A percentile compares a stretch with the other conserved stretches of the same genome.
Evolutionary conservation across 192 early-diverging fungal species (phyloP).

Genomic region (Podila minutissima): DNA sequence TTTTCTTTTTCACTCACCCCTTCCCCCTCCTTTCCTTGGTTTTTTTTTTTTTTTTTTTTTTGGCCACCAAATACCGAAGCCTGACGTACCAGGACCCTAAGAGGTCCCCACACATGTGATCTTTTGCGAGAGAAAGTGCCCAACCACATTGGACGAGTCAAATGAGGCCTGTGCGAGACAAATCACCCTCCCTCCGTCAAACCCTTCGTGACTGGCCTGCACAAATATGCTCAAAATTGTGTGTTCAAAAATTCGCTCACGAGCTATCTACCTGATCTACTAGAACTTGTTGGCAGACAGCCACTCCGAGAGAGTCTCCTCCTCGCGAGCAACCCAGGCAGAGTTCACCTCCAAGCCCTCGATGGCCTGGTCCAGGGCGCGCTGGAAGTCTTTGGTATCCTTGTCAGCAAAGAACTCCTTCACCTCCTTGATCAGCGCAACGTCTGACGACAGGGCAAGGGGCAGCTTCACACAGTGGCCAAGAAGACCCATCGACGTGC

Average conservation of each 20-base stretch:
- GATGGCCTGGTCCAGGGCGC: slow-evolving; percentile 78
- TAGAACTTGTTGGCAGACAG: slow-evolving; percentile 45
- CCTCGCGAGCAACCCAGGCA: slow-evolving; percentile 63
- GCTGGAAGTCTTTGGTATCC: slow-evolving; percentile 70
- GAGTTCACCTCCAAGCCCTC: slow-evolving; percentile 73
- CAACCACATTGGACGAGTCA: too few species aligned
- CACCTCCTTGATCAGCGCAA: slow-evolving; percentile 68
- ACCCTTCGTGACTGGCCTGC: neutral
- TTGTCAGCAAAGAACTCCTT: slow-evolving; percentile 73
- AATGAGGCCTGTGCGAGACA: neutral
- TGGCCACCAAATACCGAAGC: too few species aligned
- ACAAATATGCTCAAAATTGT: neutral
- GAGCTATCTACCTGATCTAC: too few species aligned
- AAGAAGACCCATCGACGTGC: slow-evolving; percentile 58
- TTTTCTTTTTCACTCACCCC: neutral
- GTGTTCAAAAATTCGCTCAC: too few species aligned
- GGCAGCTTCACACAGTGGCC: slow-evolving; percentile 51
- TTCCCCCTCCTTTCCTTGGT: neutral
- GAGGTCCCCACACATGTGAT: too few species aligned
- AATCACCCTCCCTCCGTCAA: neutral
- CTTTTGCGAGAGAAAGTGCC: too few species aligned
- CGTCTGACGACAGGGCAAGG: slow-evolving; percentile 40
- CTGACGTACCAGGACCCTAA: too few species aligned
- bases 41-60: neutral
- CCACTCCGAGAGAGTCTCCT: slow-evolving; percentile 63